Evolutionary conservation across 1,284 basidiomycete genomes (phyloP), one percentile per base, ranked within the genome.

Genomic region (Sporisorium sorghi): DNA sequence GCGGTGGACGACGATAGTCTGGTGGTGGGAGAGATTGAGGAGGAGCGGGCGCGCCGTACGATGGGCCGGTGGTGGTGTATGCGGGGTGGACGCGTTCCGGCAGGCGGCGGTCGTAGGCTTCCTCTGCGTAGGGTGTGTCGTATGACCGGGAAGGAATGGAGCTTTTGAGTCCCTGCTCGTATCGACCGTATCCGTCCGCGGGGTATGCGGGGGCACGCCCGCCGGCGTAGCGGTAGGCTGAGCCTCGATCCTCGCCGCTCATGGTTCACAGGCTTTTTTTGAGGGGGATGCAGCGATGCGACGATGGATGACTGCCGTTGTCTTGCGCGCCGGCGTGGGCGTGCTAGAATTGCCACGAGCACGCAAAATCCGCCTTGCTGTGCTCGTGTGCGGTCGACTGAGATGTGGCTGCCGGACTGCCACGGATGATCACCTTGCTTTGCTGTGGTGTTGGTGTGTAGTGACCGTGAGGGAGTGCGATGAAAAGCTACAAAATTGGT

Each of bases 41-140:
- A 26, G 70, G 33, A 26, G 70, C 40, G 10, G 70, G 52, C 1
- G 37, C 58, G 47, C 24, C 66, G 21, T 74, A 74, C 14, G 66
- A 57, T 10, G 58, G 66, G 23, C 46, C 62, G 30, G 64, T 55
- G 30, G 64, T 55, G 26, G 39, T 39, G 44, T 74, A 74, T 23
- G 72, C 62, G 19, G 72, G 67, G n/a, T 74, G 72, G 33, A 60
- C 59, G 8, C 61, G 58, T 10, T 74, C 72, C 7, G 56, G 57
- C 24, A 65, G 15, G 14, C 67, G 60, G 9, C 58, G 58, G 15
- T 74, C 64, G 40, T 66, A 67, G 19, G 39, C 35, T 8, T 71
- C 62, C 19, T 61, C 62, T 11, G 58, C 35, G 11, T 51, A 56
- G 3, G 24, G 28, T 17, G 58, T 49, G 40, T 60, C 59, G 51